Evolutionary conservation across 2,329 filamentous ascomycete genomes (phyloP).

Genomic region (Mollisiaceae sp.): DNA sequence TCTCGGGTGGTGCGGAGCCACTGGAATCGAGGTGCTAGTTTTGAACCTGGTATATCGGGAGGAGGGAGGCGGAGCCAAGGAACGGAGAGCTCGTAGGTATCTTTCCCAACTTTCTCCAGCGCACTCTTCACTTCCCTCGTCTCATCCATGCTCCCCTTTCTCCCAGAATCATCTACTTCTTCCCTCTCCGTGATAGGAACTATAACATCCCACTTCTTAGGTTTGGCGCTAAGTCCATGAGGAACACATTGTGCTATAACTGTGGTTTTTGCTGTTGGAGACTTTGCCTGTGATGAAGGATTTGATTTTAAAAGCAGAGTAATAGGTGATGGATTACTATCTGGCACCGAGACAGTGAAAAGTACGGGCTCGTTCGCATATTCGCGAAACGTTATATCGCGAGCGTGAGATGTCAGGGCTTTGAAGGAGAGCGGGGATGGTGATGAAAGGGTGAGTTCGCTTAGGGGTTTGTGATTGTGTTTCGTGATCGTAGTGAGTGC

Average conservation of each 20-base stretch:
- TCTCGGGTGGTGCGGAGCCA: neutral
- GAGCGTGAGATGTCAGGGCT: neutral
- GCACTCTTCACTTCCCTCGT: neutral
- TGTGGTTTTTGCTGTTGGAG: too few species aligned
- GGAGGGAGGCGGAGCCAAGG: neutral
- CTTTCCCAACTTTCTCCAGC: neutral
- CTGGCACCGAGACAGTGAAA: neutral
- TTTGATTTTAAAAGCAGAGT: neutral
- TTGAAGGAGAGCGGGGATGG: constrained; percentile 1
- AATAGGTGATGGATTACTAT: constrained; percentile 1
- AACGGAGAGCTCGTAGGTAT: neutral
- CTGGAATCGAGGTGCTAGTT: neutral
- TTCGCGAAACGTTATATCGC: neutral
- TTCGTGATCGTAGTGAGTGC: neutral
- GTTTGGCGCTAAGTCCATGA: neutral
- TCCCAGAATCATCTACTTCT: too few species aligned
- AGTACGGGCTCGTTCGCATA: neutral
- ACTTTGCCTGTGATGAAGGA: too few species aligned
- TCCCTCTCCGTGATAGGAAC: neutral
- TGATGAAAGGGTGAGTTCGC: neutral
- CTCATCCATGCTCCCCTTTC: neutral
- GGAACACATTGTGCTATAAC: neutral
- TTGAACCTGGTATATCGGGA: neutral
- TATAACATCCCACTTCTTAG: neutral
- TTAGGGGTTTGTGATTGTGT: neutral